Conservation (phyloP, 1,284 basidiomycete species). For the Tilletia setariae region DNA sequence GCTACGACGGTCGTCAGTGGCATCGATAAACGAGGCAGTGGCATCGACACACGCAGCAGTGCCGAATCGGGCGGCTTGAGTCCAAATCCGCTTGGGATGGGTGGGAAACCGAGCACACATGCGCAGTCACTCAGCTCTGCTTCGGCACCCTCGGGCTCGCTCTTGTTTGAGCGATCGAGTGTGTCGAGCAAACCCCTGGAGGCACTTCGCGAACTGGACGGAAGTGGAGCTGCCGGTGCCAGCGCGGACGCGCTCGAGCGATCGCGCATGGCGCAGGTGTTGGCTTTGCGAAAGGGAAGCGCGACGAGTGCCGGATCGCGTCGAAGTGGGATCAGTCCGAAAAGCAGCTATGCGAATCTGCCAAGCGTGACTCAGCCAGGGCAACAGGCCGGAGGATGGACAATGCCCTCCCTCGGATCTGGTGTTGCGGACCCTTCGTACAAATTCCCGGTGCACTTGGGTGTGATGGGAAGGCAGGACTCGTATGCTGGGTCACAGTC, state of each 20-base stretch:
- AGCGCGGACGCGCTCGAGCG: slow-evolving; percentile 12
- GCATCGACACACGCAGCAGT: background rate
- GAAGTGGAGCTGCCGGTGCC: background rate
- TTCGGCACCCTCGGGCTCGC: background rate
- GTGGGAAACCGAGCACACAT: background rate
- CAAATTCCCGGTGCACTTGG: slow-evolving; percentile 30
- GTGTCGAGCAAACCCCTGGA: background rate
- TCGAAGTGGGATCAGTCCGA: slow-evolving; percentile 41
- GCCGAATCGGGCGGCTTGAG: background rate
- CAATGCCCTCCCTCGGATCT: slow-evolving; percentile 22
- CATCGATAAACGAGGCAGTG: background rate
- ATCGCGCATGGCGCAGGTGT: slow-evolving; percentile 8
- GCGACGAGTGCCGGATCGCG: slow-evolving; percentile 6
- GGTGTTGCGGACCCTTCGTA: slow-evolving; percentile 31
- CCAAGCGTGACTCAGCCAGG: slow-evolving; percentile 21
- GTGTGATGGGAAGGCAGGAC: slow-evolving; percentile 9
- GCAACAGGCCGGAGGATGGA: slow-evolving; percentile 16
- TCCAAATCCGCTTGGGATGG: background rate
- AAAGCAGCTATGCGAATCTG: slow-evolving; percentile 37
- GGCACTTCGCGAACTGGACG: slow-evolving; percentile 1
- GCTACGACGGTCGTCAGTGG: background rate
- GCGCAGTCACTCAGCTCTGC: slow-evolving; percentile 2
- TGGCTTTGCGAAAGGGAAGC: slow-evolving; percentile 6
- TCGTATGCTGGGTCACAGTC: slow-evolving; percentile 12
- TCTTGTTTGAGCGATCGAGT: background rate